These are phyloP conservation scores for Artomyces pyxidatus DNA, from an alignment of 768 basidiomycete species.

Conservation along the genomic window DNA sequence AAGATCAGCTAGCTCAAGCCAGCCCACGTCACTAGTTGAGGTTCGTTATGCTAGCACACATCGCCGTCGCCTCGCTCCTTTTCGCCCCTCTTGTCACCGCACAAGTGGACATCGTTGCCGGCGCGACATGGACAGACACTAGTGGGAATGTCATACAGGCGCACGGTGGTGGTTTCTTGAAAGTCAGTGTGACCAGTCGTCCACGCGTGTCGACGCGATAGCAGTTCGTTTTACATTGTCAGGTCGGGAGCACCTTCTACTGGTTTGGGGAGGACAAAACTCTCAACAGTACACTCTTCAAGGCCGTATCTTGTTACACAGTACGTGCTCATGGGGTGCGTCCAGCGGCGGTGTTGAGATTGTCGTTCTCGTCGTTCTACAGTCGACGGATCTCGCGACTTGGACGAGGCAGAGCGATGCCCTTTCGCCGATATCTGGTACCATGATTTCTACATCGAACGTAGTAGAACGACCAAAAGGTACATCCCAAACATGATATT, in stretches of 20 bases:
- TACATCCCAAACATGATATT: constrained; percentile 16
- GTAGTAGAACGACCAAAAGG: constrained; percentile 61
- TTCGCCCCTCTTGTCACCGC: neutral
- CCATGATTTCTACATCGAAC: constrained; percentile 48
- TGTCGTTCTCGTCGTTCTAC: neutral
- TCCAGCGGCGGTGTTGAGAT: neutral
- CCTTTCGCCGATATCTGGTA: constrained; percentile 42
- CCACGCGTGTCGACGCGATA: neutral
- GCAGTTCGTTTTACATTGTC: neutral
- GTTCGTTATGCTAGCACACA: neutral
- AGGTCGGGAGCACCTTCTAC: constrained; percentile 50
- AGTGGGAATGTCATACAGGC: constrained; percentile 55
- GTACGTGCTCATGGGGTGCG: constrained; percentile 22
- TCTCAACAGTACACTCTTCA: constrained; percentile 45
- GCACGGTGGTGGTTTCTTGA: constrained; percentile 52
- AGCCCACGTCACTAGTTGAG: too few species aligned
- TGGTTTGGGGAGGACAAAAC: constrained; percentile 62
- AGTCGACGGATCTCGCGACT: constrained; percentile 42
- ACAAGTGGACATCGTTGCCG: constrained; percentile 43
- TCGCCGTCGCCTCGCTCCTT: neutral
- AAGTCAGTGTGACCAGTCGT: constrained; percentile 24
- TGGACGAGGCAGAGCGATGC: constrained; percentile 57
- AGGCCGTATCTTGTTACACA: constrained; percentile 51
- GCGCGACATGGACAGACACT: constrained; percentile 56
- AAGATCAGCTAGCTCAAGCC: too few species aligned